Conservation (phyloP, 148 eudicot species). For the Silene conica region DNA sequence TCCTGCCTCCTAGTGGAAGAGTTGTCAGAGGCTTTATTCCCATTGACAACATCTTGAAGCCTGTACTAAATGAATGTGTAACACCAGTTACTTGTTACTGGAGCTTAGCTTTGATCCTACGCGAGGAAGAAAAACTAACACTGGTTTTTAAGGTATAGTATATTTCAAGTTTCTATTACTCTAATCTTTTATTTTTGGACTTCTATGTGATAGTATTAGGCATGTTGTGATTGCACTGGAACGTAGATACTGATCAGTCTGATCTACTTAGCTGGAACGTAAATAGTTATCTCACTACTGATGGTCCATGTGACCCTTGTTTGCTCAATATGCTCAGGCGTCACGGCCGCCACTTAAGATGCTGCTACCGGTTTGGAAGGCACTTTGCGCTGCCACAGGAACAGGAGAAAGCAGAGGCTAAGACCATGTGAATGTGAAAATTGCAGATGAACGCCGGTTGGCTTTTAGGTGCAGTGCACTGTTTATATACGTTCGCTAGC, state of each 20-base stretch:
- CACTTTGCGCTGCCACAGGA: constrained; percentile 49
- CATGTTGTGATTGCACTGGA: background rate
- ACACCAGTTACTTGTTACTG: constrained; percentile 95
- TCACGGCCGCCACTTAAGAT: constrained; percentile 65
- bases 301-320: constrained; percentile 4
- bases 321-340: constrained; percentile 39
- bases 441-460: background rate
- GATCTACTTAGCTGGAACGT: too few relatives aligned
- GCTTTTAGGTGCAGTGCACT: background rate
- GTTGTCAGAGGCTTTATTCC: constrained; percentile 64
- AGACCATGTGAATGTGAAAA: background rate
- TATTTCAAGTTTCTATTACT: background rate
- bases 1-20: constrained; percentile 52
- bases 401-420: constrained; percentile 18
- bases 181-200: background rate
- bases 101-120: constrained; percentile 73
- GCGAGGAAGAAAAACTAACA: constrained; percentile 61
- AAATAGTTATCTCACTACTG: background rate
- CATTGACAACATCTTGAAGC: constrained; percentile 69
- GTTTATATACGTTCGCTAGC: background rate
- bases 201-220: background rate
- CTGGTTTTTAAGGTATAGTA: constrained; percentile 75
- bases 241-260: background rate
- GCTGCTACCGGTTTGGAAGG: constrained; percentile 72
- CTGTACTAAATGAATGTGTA: constrained; percentile 81